Percentiles rank a stretch among this genome's conserved stretches.
Conservation (phyloP, 1,284 basidiomycete species). For the Sphagnurus paluster region DNA sequence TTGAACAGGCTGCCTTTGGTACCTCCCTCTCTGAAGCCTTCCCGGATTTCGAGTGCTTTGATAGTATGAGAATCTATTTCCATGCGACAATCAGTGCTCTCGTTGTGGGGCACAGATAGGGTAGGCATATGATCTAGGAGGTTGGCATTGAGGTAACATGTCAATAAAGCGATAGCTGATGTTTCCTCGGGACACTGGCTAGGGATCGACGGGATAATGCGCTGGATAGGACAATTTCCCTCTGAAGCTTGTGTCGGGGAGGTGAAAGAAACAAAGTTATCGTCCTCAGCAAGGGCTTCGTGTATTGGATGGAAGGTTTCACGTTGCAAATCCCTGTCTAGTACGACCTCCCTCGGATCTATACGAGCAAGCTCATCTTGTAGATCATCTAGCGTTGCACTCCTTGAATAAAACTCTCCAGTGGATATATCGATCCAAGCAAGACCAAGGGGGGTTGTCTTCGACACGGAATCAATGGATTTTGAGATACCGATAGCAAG, state of each 20-base stretch:
- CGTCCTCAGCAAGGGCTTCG: conserved; percentile 49
- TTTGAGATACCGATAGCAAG: conserved; percentile 56
- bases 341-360: conserved; percentile 79
- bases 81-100: conserved; percentile 65
- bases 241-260: conserved; percentile 1
- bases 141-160: conserved; percentile 67
- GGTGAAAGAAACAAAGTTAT: conserved; percentile 44
- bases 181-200: conserved; percentile 45
- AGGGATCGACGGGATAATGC: too few species aligned
- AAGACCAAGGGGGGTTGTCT: conserved; percentile 48
- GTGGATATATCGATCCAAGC: conserved; percentile 97
- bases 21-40: conserved; percentile 75
- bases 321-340: conserved; percentile 49
- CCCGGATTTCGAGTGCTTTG: conserved; percentile 85
- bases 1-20: conserved; percentile 76
- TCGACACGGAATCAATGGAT: conserved; percentile 11
- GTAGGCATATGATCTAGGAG: conserved; percentile 80
- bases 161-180: conserved; percentile 66
- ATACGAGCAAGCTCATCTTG: conserved; percentile 87
- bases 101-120: conserved; percentile 60
- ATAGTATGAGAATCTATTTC: conserved; percentile 91
- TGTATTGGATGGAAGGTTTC: conserved; percentile 44
- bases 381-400: conserved; percentile 52
- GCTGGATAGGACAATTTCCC: neutral
- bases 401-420: conserved; percentile 87